Evolutionary conservation across 2,329 filamentous ascomycete genomes (phyloP).

Genomic region (Pseudonectria buxi): DNA sequence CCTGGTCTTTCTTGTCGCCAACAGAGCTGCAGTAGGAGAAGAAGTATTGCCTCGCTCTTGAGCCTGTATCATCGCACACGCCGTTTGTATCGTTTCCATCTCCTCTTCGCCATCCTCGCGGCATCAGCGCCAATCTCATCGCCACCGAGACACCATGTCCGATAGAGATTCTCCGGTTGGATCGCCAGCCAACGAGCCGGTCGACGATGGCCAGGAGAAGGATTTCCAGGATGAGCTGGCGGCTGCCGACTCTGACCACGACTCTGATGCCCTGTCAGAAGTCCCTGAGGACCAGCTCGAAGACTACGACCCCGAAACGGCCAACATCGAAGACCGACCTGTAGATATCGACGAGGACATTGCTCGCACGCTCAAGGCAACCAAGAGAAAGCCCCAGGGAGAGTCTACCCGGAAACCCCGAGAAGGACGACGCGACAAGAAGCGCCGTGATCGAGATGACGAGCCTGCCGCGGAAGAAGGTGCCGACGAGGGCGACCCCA

Average conservation of each 20-base stretch:
- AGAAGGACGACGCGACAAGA: conserved; percentile 65
- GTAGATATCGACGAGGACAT: conserved; percentile 63
- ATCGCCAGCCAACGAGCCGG: conserved; percentile 29
- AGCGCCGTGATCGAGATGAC: conserved; percentile 42
- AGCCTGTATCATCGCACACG: too few species aligned
- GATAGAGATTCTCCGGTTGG: conserved; percentile 38
- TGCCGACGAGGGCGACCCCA: conserved; percentile 37
- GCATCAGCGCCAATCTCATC: too few species aligned
- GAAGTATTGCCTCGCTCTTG: too few species aligned
- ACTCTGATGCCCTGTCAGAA: conserved; percentile 57
- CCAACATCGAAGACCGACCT: conserved; percentile 56
- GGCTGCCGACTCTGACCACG: conserved; percentile 43
- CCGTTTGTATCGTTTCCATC: too few species aligned
- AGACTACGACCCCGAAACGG: conserved; percentile 60
- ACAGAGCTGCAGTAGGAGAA: neutral
- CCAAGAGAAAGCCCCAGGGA: conserved; percentile 59
- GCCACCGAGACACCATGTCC: conserved; percentile 31
- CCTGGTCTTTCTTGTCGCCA: conserved; percentile 4
- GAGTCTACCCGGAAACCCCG: conserved; percentile 66
- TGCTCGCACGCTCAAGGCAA: conserved; percentile 55
- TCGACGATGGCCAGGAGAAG: conserved; percentile 36
- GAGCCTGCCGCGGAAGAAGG: conserved; percentile 43
- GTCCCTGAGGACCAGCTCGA: conserved; percentile 65
- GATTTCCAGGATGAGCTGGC: conserved; percentile 35
- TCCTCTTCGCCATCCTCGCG: too few species aligned